Evolutionary conservation across 1,284 basidiomycete genomes (phyloP).

Genomic region (Rhodotorula sp.): DNA sequence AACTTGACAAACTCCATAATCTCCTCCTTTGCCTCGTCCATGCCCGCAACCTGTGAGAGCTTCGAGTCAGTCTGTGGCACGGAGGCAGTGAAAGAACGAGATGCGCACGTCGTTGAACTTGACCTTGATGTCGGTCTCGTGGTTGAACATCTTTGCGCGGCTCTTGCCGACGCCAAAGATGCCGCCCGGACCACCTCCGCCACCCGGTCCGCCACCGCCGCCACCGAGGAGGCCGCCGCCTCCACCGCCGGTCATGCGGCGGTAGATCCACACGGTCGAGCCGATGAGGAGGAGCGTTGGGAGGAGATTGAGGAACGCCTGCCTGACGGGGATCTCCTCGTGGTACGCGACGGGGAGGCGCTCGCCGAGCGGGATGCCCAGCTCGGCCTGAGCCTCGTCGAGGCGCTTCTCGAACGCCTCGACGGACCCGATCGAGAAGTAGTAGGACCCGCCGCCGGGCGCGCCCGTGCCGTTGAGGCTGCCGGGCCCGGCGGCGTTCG

Average conservation of each 20-base stretch:
- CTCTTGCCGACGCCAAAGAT: slow-evolving; percentile 98
- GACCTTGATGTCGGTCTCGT: slow-evolving; percentile 85
- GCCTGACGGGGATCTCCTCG: slow-evolving; percentile 84
- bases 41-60: slow-evolving; percentile 71
- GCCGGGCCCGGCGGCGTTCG: slow-evolving; percentile 65
- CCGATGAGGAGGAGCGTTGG: slow-evolving; percentile 91
- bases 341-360: slow-evolving; percentile 96
- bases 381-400: slow-evolving; percentile 88
- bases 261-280: slow-evolving; percentile 84
- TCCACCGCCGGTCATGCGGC: slow-evolving; percentile 60
- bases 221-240: slow-evolving; percentile 56
- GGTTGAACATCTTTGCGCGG: slow-evolving; percentile 88
- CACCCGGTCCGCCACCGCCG: slow-evolving; percentile 52
- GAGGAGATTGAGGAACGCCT: slow-evolving; percentile 85
- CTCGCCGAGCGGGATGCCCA: slow-evolving; percentile 86
- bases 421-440: slow-evolving; percentile 96
- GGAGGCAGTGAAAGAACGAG: too few species aligned
- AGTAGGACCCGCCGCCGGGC: slow-evolving; percentile 57
- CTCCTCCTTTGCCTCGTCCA: slow-evolving; percentile 99
- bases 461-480: slow-evolving; percentile 15
- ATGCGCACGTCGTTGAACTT: slow-evolving; percentile 73
- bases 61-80: neutral
- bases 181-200: slow-evolving; percentile 71
- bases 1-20: slow-evolving; percentile 99
- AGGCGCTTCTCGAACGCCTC: slow-evolving; percentile 96